A percentile compares a stretch with the other conserved stretches of the same genome.
These are phyloP conservation scores for Metahyphopichia silvanorum DNA, from an alignment of 805 yeast species.

Conservation along the genomic window DNA sequence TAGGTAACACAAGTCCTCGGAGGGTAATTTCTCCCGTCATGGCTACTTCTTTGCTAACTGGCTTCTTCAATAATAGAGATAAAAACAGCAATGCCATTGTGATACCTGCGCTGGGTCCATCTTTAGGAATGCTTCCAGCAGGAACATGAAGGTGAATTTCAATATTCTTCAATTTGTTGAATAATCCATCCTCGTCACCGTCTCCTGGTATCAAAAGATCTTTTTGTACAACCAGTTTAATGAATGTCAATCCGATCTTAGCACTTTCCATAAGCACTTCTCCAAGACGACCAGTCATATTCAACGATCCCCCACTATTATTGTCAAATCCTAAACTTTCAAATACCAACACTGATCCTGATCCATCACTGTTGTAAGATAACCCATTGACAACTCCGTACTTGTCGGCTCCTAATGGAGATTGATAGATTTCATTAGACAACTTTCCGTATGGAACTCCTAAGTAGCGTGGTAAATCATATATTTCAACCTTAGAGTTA, in stretches of 20 bases:
- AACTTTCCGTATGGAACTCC: constrained; percentile 57
- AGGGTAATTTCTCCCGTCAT: constrained; percentile 88
- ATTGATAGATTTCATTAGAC: constrained; percentile 27
- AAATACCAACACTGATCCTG: constrained; percentile 76
- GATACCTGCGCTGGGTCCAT: constrained; percentile 48
- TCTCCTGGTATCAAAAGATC: constrained; percentile 27
- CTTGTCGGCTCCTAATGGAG: constrained; percentile 46
- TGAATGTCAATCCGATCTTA: constrained; percentile 71
- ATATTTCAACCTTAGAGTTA: constrained; percentile 39
- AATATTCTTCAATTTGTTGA: constrained; percentile 46
- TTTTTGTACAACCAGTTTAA: constrained; percentile 51
- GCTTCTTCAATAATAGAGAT: constrained; percentile 40
- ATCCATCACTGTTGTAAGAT: constrained; percentile 83
- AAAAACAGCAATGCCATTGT: constrained; percentile 48
- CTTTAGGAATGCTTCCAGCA: constrained; percentile 45
- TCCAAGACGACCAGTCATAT: constrained; percentile 80
- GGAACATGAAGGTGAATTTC: constrained; percentile 58
- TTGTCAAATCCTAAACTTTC: constrained; percentile 65
- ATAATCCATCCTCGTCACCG: constrained; percentile 23
- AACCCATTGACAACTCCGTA: constrained; percentile 84
- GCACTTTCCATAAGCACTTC: constrained; percentile 79
- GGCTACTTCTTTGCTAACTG: constrained; percentile 52
- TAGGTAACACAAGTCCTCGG: constrained; percentile 73
- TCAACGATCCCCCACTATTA: constrained; percentile 35
- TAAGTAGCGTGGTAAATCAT: constrained; percentile 63